These are phyloP conservation scores for Cicer pinnatifidum DNA, from an alignment of 306 rosid species.

Conservation along the genomic window DNA sequence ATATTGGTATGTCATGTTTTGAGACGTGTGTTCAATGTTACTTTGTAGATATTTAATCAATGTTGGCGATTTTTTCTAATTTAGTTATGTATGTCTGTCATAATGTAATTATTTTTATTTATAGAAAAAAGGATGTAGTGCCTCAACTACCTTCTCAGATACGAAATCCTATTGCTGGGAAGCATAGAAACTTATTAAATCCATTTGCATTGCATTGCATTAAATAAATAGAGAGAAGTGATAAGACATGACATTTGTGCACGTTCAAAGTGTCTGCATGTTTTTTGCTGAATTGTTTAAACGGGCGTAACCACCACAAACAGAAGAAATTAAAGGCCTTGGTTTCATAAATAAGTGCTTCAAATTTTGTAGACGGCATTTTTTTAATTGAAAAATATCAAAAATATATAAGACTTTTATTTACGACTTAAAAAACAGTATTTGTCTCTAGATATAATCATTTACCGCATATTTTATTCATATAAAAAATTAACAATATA, in stretches of 20 bases:
- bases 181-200: slow-evolving; percentile 11
- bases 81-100: no score
- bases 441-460: no score
- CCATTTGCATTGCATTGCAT: background rate
- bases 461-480: no score
- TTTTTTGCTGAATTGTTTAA: slow-evolving; percentile 25
- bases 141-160: background rate
- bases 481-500: no score
- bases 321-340: background rate
- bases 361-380: background rate
- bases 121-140: background rate
- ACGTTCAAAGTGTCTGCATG: slow-evolving; percentile 41
- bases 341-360: background rate
- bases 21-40: no score
- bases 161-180: background rate
- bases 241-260: slow-evolving; percentile 40
- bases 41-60: no score
- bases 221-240: background rate
- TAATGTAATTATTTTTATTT: background rate
- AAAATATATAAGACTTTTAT: no score
- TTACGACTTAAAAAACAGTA: no score
- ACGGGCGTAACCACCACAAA: background rate
- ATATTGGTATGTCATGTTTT: no score
- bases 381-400: background rate
- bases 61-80: no score